A percentile compares a stretch with the other conserved stretches of the same genome.
Evolutionary conservation across 73 alveolate genomes (phyloP).

Genomic region (Blepharisma japonicum): DNA sequence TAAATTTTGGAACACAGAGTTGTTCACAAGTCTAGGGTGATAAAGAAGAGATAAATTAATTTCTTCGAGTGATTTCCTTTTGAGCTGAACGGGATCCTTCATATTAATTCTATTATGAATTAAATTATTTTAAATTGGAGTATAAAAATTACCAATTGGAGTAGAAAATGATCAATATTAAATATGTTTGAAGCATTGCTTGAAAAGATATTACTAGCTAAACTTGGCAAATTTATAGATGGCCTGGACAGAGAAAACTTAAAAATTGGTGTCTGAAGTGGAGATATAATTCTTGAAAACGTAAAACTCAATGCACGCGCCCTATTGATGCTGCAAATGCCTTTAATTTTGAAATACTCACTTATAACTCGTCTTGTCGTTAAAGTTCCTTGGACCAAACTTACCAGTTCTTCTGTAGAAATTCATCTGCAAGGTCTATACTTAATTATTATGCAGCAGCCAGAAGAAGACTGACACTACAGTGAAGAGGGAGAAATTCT

Average conservation of each 20-base stretch:
- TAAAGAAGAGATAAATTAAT: no score
- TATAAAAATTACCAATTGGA: no score
- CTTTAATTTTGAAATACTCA: constrained; percentile 74
- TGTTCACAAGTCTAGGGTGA: no score
- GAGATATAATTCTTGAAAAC: constrained; percentile 85
- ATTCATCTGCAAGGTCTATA: constrained; percentile 76
- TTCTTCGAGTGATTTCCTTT: no score
- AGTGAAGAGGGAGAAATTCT: constrained; percentile 37
- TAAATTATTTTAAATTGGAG: no score
- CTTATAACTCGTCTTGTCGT: constrained; percentile 72
- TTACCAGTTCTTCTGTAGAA: constrained; percentile 91
- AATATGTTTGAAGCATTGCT: no score
- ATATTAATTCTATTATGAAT: no score
- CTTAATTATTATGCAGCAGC: constrained; percentile 71
- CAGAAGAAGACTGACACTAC: constrained; percentile 55
- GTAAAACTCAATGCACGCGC: constrained; percentile 73
- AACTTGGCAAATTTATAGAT: constrained; percentile 87
- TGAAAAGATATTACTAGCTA: constrained; percentile 46
- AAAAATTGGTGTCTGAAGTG: constrained; percentile 80
- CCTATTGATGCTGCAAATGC: constrained; percentile 73
- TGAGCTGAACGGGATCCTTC: no score
- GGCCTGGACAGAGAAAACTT: constrained; percentile 87
- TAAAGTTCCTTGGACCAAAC: constrained; percentile 92
- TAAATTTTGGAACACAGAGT: no score
- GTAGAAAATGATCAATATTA: no score